These are phyloP conservation scores for Colletotrichum caudatum DNA, from an alignment of 2,329 filamentous ascomycete species.

Conservation along the genomic window DNA sequence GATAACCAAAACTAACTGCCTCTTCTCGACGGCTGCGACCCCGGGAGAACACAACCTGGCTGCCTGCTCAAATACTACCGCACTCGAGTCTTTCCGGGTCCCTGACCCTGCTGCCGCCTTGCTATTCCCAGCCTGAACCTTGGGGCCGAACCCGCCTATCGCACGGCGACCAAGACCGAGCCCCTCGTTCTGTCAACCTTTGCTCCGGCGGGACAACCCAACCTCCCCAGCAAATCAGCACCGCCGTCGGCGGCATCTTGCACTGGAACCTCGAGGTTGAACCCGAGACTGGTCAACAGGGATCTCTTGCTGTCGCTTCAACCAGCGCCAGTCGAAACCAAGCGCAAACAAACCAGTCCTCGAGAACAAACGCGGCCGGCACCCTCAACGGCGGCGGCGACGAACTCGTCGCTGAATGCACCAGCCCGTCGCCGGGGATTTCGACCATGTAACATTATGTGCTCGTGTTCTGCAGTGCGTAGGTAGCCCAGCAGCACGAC, in stretches of 20 bases:
- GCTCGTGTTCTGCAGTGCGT: neutral
- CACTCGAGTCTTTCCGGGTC: conserved; percentile 5
- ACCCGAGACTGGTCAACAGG: conserved; percentile 37
- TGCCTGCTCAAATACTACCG: neutral
- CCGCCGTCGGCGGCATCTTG: conserved; percentile 10
- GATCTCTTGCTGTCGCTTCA: conserved; percentile 20
- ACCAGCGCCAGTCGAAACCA: conserved; percentile 2
- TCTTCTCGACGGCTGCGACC: neutral
- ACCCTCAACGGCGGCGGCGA: neutral
- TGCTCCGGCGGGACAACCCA: conserved; percentile 20
- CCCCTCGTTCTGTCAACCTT: conserved; percentile 22
- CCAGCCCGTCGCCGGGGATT: conserved; percentile 2
- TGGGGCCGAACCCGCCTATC: conserved; percentile 13
- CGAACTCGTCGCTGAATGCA: neutral
- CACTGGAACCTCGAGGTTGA: conserved; percentile 37
- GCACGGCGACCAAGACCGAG: conserved; percentile 16
- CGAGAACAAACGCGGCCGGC: neutral
- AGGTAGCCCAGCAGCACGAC: conserved; percentile 19
- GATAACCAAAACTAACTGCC: neutral
- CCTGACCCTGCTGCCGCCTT: conserved; percentile 30
- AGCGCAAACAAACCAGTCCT: conserved; percentile 7
- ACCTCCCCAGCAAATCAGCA: conserved; percentile 27
- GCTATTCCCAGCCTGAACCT: conserved; percentile 16
- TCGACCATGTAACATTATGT: conserved; percentile 17
- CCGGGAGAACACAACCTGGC: neutral